Base-by-base conservation (phyloP, 768 basidiomycete genomes). In the Calocybe gangraenosa region DNA sequence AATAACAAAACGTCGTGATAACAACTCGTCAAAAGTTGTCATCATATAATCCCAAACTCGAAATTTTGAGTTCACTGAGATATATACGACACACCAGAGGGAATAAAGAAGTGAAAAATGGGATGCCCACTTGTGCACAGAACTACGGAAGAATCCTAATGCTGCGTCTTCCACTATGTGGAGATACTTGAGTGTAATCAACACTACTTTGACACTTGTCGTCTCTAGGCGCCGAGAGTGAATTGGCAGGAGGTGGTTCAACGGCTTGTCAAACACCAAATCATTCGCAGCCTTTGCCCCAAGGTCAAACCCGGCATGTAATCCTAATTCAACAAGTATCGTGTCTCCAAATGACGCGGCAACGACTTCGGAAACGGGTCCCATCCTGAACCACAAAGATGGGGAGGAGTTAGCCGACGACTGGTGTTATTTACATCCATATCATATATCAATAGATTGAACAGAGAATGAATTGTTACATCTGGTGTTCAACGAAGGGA, bases 101-200 rank as follows among this genome's bases (percentile, higher is more conserved):
- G 47, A 17, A 7, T 15, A 7, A 15, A 13, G 64, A 7, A 7
- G 34, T 18, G 7, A n/a, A 18, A n/a, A n/a, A 35, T 14, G 17
- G 14, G 34, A 5, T 5, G 14, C 74, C 54, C 50, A 79, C 78
- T 65, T 63, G 57, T 83, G 79, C 21, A 78, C 47, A 19, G 82
- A 79, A 47, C 79, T 76, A 25, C 82, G 69, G 55, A 75, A 83
- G 61, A 80, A 82, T 0, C 78, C 79, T 7, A 83, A 61, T 7
- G 74, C 68, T 2, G 80, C 82, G 58, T 82, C 82, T 41, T 74
- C 68, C 55, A 74, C 64, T 4, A 74, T 75, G 46, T 78, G 75
- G 55, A 78, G 78, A 61, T 75, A 79, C 57, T 71, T 77, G 32
- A 84, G 67, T 2, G 80, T 84, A 45, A 84, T 81, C 9, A 74